Base-by-base conservation (phyloP, 2,329 filamentous ascomycete genomes). In the Phoma sp. region DNA sequence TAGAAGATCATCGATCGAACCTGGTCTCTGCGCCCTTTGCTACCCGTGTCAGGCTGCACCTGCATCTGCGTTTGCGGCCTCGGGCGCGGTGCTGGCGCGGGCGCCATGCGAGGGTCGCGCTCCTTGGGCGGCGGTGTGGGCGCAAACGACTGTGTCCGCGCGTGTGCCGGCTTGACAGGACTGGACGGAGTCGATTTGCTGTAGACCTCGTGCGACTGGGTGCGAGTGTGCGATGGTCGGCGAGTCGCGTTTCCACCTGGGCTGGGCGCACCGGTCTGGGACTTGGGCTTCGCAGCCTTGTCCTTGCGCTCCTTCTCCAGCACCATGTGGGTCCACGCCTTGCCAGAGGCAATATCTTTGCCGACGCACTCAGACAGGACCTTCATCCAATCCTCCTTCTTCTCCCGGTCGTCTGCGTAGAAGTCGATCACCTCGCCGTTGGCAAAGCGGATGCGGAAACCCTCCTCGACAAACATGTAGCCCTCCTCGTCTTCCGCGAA, bases 401-500 rank as follows among this genome's bases (percentile, higher is more conserved):
- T 89, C 35, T 85, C 85, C 1, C 88, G 85, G 29, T 87, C 93
- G 76, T 98, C 94, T 70, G 94, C 95, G 72, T 99, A 98, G 75
- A 98, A 98, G 80, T 98, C 94, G 72, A 99, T 99, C 61, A 96
- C 88, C 78, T 99, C 95, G 58, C 95, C 95, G 70, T 99, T 99
- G 74, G 91, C 96, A 78, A 99, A 99, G 54, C 94, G 92, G 74
- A 99, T 96, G 36, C 95, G 91, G 88, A 99, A 99, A 2, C 95
- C 95, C 74, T 99, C 95, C 76, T 99, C 95, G 48, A 99, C 94
- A 74, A 99, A 99, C 90, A 97, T 96, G 81, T 99, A 99, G 37
- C 95, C 95, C 74, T 99, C 95, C 77, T 99, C 95, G 63, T 99
- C 95, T 76, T 98, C 95, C 1, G 94, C 93, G 75, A 99, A 99